Conservation (phyloP, 257 asterid species). For the Forsythia viridissima region DNA sequence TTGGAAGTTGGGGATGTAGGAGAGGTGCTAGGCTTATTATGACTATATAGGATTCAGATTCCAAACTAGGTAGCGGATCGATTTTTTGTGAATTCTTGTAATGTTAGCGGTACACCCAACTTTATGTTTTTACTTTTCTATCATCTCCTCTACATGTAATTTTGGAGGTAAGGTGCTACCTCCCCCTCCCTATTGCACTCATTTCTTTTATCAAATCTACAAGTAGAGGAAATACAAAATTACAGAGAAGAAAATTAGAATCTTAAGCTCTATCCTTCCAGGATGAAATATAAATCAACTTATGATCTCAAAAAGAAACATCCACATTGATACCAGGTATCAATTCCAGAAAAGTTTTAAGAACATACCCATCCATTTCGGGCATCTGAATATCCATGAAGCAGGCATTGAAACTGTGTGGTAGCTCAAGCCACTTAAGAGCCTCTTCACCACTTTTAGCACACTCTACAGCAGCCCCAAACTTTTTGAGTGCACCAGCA, state of each 20-base stretch:
- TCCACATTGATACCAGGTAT: not conserved
- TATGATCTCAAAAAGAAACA: not conserved
- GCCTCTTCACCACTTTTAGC: constrained; percentile 88
- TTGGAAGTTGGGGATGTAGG: not conserved
- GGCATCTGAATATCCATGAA: constrained; percentile 99
- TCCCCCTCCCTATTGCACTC: not conserved
- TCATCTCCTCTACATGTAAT: not conserved
- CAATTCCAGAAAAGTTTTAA: not conserved
- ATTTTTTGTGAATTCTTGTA: not conserved
- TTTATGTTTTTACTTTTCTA: not conserved
- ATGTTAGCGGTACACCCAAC: not conserved
- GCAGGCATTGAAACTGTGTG: constrained; percentile 84
- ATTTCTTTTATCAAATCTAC: no score
- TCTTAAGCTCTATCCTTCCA: not conserved
- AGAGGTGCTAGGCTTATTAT: not conserved
- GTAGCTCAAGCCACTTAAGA: constrained; percentile 67
- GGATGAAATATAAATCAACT: not conserved
- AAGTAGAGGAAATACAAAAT: not conserved
- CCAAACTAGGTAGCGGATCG: not conserved
- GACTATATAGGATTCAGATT: not conserved
- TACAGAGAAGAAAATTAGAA: not conserved
- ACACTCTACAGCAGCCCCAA: constrained; percentile 81
- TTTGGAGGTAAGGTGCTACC: not conserved
- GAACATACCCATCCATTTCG: constrained; percentile 93
- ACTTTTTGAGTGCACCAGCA: constrained; percentile 85